phyloP scores from a whole-genome alignment of 164 flowering plant species.

The Pachysandra terminalis region DNA sequence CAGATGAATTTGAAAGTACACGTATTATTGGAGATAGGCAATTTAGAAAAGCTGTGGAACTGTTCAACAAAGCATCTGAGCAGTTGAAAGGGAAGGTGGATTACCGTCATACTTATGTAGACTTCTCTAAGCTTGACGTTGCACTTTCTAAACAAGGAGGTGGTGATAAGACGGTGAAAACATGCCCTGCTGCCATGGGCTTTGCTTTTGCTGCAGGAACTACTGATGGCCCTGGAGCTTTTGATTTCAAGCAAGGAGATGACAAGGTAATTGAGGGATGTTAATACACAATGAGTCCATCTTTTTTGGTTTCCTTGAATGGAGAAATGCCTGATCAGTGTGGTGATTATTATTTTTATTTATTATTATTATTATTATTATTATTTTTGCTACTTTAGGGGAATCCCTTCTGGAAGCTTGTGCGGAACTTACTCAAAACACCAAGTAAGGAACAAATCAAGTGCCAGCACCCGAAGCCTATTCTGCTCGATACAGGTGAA shows the following conservation, averaged over 20 bases:
- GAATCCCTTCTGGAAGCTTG: constrained; percentile 89
- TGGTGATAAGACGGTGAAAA: constrained; percentile 58
- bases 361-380: too few relatives aligned
- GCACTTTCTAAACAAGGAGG: constrained; percentile 54
- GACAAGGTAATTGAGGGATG: constrained; percentile 40
- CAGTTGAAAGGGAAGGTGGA: constrained; percentile 79
- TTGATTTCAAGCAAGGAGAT: constrained; percentile 98
- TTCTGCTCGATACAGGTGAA: constrained; percentile 97
- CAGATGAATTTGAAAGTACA: constrained; percentile 99
- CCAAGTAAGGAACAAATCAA: constrained; percentile 68
- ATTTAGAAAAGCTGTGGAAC: constrained; percentile 73
- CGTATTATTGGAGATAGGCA: constrained; percentile 92
- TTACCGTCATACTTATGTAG: constrained; percentile 65
- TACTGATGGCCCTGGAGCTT: constrained; percentile 99
- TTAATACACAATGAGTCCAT: too few relatives aligned
- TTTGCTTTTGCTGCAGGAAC: constrained; percentile 99
- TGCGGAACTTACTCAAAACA: constrained; percentile 65
- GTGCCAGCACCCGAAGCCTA: constrained; percentile 93
- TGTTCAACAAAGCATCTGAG: constrained; percentile 76
- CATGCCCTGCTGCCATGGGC: constrained; percentile 99
- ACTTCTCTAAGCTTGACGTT: constrained; percentile 84
- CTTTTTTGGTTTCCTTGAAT: not conserved
- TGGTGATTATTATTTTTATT: constrained; percentile 3
- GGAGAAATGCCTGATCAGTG: constrained; percentile 1
- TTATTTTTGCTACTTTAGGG: constrained; percentile 72